Base-by-base conservation (phyloP, 345 rosid species). In the Reutealis trisperma region DNA sequence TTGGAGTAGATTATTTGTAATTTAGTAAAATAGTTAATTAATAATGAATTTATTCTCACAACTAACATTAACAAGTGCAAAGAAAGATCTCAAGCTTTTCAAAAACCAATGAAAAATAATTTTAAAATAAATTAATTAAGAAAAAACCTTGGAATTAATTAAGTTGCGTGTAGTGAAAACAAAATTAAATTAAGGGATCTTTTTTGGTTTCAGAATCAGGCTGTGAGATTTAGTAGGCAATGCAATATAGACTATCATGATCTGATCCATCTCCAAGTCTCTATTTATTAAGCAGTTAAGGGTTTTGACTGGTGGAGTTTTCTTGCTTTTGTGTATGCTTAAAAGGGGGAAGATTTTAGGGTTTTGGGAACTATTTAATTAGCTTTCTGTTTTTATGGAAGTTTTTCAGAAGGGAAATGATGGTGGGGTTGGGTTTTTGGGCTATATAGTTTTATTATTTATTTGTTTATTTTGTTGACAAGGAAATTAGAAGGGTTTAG, bases 231-330 rank as follows among this genome's bases (percentile, higher is more conserved):
- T 70, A 30, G 73, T 52, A 19, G 73, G 21, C 60, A 3, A 27
- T 8, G 42, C 51, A 59, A 27, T 32, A 9, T 27, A 70, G 61
- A 70, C 73, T 54, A 70, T 70, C 30, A 70, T 70, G 74, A 42
- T 21, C 62, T 21, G 49, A 47, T 5, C 5, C 14, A 24, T 62
- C 67, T 18, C 64, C 27, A 4, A 5, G 27, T 5, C 67, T 42
- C 14, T 47, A 47, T 47, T 47, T 47, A 12, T 47, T 2, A 47
- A 47, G 11, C 4, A 8, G 45, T 5, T 49, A 15, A 0, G 14
- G 27, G 21, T 21, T 62, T 73, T 73, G 68, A 61, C 62, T 47
- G 54, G 21, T 45, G 69, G 42, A 34, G 30, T 3, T 65, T 51
- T 34, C 6, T 49, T 52, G 30, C 64, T 47, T 37, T 24, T 37